Evolutionary conservation across 1,139 yeast genomes (phyloP).

Genomic region (Saccharomycopsis phalli): DNA sequence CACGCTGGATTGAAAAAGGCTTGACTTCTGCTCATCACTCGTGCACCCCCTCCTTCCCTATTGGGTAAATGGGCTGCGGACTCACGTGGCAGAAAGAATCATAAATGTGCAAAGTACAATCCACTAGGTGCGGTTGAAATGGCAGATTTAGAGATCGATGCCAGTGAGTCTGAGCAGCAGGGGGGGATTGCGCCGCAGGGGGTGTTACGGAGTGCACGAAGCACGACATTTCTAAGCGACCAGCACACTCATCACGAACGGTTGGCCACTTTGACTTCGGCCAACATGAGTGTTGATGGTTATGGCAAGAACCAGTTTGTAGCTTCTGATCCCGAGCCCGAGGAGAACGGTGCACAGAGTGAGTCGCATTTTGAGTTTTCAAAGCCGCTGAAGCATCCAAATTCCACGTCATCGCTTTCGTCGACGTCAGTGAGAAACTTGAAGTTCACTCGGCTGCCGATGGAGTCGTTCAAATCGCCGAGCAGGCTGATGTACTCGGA

Average conservation of each 20-base stretch:
- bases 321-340: not conserved
- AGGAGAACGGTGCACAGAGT: conserved; percentile 3
- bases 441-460: not conserved
- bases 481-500: conserved; percentile 6
- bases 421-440: conserved; percentile 9
- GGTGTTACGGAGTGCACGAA: too few species aligned
- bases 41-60: too few species aligned
- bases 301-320: not conserved
- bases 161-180: too few species aligned
- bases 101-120: too few species aligned
- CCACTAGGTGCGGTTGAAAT: too few species aligned
- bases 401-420: conserved; percentile 7
- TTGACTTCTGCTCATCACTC: too few species aligned
- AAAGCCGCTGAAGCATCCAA: conserved; percentile 6
- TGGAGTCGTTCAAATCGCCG: conserved; percentile 6
- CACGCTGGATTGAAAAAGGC: too few species aligned
- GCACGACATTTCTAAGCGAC: too few species aligned
- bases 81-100: too few species aligned
- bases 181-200: too few species aligned
- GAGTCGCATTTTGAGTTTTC: conserved; percentile 12
- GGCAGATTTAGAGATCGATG: too few species aligned
- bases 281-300: not conserved
- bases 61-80: too few species aligned
- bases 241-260: conserved; percentile 2
- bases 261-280: conserved; percentile 2